Evolutionary conservation across 352 stramenopile genomes (phyloP).

Genomic region (Globisporangium uncinulatum): DNA sequence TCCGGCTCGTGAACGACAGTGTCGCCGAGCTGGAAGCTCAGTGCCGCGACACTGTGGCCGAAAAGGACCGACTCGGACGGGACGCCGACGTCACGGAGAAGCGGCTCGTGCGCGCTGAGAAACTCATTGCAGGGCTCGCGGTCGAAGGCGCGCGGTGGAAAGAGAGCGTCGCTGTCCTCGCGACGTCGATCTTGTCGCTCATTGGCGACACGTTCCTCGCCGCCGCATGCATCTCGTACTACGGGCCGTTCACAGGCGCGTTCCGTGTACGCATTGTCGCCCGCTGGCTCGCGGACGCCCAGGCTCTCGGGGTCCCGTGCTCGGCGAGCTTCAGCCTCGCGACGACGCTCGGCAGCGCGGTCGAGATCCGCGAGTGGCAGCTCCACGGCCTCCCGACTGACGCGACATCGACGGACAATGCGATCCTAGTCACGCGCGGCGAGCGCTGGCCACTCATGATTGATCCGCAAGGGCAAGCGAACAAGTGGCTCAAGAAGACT

Average conservation of each 20-base stretch:
- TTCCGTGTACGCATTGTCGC: constrained; percentile 78
- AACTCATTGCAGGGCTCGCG: constrained; percentile 86
- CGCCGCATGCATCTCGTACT: constrained; percentile 89
- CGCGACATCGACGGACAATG: constrained; percentile 91
- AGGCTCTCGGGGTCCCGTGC: constrained; percentile 79
- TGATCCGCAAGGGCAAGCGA: constrained; percentile 91
- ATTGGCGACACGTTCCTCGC: constrained; percentile 92
- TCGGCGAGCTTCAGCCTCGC: constrained; percentile 52
- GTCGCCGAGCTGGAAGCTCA: constrained; percentile 83
- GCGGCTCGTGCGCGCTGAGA: constrained; percentile 84
- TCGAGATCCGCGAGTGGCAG: constrained; percentile 90
- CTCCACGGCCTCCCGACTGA: constrained; percentile 90
- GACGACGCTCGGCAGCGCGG: constrained; percentile 74
- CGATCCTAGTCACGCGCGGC: constrained; percentile 87
- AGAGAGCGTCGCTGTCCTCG: constrained; percentile 66
- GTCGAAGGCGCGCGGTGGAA: constrained; percentile 90
- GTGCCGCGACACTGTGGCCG: constrained; percentile 82
- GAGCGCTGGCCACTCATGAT: constrained; percentile 93
- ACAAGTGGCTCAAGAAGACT: constrained; percentile 93
- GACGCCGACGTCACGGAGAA: constrained; percentile 77
- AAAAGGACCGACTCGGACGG: constrained; percentile 91
- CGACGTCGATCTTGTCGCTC: constrained; percentile 85
- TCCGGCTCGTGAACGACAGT: constrained; percentile 75
- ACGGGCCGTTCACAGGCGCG: constrained; percentile 88
- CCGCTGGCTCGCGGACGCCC: constrained; percentile 75